Evolutionary conservation across 192 early-diverging fungal species (phyloP).

Genomic region (Coemansia erecta): DNA sequence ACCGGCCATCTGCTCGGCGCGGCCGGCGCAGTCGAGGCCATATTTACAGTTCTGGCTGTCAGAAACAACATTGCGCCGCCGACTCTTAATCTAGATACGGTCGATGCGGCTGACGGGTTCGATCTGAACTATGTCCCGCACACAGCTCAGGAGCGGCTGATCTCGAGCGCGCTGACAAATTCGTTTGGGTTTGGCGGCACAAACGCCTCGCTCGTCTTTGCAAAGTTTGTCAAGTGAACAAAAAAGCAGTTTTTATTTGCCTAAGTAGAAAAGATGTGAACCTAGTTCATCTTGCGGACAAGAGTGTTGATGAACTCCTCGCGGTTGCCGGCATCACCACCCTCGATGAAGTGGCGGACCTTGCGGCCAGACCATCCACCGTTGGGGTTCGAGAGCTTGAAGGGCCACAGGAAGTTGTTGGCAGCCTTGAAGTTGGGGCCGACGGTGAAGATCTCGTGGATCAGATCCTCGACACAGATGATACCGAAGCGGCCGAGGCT

Average conservation of each 20-base stretch:
- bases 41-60: conserved; percentile 81
- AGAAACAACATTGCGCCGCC: conserved; percentile 71
- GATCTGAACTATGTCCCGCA: conserved; percentile 81
- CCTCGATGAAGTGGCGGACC: conserved; percentile 93
- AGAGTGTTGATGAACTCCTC: conserved; percentile 96
- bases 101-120: conserved; percentile 57
- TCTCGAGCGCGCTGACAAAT: conserved; percentile 76
- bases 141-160: conserved; percentile 59
- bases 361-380: conserved; percentile 95
- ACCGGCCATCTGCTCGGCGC: conserved; percentile 94
- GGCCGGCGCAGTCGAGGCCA: conserved; percentile 90
- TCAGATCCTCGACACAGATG: conserved; percentile 96
- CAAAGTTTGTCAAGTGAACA: conserved; percentile 14
- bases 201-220: conserved; percentile 69
- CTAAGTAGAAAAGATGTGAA: neutral
- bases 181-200: conserved; percentile 93
- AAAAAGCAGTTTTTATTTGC: neutral
- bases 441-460: conserved; percentile 98
- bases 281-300: conserved; percentile 95
- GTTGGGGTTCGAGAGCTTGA: conserved; percentile 97
- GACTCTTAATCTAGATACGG: conserved; percentile 73
- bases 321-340: conserved; percentile 97
- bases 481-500: conserved; percentile 91
- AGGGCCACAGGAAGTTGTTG: conserved; percentile 99
- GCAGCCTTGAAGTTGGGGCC: conserved; percentile 97